Conservation (phyloP, 2,329 filamentous ascomycete species). For the Verticillium nubilum region DNA sequence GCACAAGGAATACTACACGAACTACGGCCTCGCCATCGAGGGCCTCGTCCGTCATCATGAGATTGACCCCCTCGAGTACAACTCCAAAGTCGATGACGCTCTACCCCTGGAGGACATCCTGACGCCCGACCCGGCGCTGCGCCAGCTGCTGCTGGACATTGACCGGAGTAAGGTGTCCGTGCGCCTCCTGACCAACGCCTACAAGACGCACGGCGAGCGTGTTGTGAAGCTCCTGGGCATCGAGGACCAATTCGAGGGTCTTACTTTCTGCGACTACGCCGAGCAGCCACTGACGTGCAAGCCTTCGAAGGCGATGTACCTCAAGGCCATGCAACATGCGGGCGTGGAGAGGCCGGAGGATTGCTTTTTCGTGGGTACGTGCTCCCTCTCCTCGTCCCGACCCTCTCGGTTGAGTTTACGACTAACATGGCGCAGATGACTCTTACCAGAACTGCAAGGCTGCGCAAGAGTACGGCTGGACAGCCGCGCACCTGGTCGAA, state of each 20-base stretch:
- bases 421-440: constrained; percentile 57
- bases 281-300: constrained; percentile 76
- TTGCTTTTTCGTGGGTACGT: constrained; percentile 90
- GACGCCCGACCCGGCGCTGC: constrained; percentile 68
- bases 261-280: constrained; percentile 91
- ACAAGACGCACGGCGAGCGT: constrained; percentile 77
- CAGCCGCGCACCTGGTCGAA: constrained; percentile 78
- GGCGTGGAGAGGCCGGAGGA: constrained; percentile 60
- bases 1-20: constrained; percentile 88
- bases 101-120: constrained; percentile 82
- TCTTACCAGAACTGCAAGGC: constrained; percentile 76
- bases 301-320: constrained; percentile 75
- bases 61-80: constrained; percentile 93
- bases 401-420: constrained; percentile 1
- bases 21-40: constrained; percentile 96
- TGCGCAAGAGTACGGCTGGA: constrained; percentile 80
- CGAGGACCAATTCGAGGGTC: constrained; percentile 87
- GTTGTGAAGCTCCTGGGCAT: constrained; percentile 77
- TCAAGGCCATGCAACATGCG: constrained; percentile 83
- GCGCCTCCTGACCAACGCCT: constrained; percentile 97
- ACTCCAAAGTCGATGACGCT: constrained; percentile 89
- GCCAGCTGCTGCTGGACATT: constrained; percentile 72
- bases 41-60: constrained; percentile 90
- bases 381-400: not conserved
- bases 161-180: constrained; percentile 78